Evolutionary conservation across 345 rosid species (phyloP).

Genomic region (Pelargonium nanum): DNA sequence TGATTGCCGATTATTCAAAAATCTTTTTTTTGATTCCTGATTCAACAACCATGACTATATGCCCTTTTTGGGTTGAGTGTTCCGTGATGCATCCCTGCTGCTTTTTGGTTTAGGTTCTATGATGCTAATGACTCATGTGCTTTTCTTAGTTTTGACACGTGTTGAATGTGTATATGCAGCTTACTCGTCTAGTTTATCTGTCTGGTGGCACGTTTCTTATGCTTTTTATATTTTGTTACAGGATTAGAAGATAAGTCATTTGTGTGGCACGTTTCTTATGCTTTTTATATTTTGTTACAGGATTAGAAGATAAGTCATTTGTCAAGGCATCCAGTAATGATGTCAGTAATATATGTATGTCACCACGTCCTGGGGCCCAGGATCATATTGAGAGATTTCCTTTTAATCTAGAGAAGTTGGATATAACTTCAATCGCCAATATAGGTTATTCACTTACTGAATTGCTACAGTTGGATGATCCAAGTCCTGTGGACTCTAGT

Average conservation of each 20-base stretch:
- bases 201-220: not conserved
- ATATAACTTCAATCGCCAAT: slow-evolving; percentile 36
- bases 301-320: slow-evolving; percentile 55
- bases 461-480: slow-evolving; percentile 57
- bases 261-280: slow-evolving; percentile 3
- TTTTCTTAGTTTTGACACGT: not conserved
- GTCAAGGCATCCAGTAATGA: slow-evolving; percentile 38
- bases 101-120: not conserved
- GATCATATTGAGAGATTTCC: slow-evolving; percentile 37
- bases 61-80: no score
- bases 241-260: slow-evolving; percentile 61
- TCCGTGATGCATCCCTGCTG: not conserved
- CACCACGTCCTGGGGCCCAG: slow-evolving; percentile 51
- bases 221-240: slow-evolving; percentile 18
- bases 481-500: slow-evolving; percentile 41
- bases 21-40: no score
- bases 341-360: slow-evolving; percentile 44
- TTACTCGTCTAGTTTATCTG: no score
- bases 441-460: slow-evolving; percentile 51
- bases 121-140: not conserved
- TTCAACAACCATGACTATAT: no score
- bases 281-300: slow-evolving; percentile 26
- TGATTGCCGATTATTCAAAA: no score
- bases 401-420: slow-evolving; percentile 64
- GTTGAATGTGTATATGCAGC: no score